Percentiles rank a stretch among this genome's conserved stretches.
Conservation (phyloP, 345 rosid species). For the Citrus glauca region DNA sequence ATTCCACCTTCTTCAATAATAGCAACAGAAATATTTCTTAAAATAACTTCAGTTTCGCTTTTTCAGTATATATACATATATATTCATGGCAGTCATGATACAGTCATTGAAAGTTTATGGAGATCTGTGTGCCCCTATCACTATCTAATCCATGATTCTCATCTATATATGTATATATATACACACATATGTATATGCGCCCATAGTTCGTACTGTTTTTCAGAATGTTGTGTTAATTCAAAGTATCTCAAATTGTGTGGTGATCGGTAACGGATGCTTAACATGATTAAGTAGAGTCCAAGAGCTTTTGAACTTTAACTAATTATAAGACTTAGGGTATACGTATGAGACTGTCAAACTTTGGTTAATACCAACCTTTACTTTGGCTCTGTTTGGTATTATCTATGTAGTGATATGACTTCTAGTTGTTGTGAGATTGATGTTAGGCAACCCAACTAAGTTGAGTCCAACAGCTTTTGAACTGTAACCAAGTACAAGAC, state of each 20-base stretch:
- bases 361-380: too few relatives aligned
- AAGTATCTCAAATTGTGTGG: background rate
- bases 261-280: background rate
- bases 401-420: background rate
- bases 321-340: background rate
- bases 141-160: constrained; percentile 13
- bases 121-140: constrained; percentile 35
- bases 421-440: too few relatives aligned
- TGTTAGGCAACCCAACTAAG: too few relatives aligned
- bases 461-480: background rate
- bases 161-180: background rate
- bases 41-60: background rate
- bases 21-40: background rate
- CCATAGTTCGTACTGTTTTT: background rate
- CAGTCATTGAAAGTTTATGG: constrained; percentile 14
- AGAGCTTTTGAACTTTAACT: background rate
- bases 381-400: background rate
- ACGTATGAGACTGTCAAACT: too few relatives aligned
- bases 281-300: background rate
- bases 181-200: background rate
- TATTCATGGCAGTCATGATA: constrained; percentile 22
- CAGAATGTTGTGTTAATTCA: background rate
- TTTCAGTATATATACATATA: background rate
- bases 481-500: background rate
- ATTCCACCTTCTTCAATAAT: constrained; percentile 12